Conservation (phyloP, 1,139 yeast species). For the Kluyveromyces sp. region DNA sequence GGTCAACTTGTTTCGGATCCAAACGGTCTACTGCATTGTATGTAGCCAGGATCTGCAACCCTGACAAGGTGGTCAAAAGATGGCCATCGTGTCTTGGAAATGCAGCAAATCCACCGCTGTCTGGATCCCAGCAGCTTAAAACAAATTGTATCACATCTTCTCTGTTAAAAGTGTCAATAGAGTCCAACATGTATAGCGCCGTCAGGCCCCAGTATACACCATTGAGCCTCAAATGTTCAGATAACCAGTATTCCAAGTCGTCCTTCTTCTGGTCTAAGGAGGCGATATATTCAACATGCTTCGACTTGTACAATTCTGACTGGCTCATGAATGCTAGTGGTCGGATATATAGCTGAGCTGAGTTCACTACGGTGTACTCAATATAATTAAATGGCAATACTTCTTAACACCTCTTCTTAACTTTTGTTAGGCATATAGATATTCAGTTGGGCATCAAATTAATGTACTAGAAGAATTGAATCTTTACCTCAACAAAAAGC, state of each 20-base stretch:
- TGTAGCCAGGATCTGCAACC: slow-evolving; percentile 67
- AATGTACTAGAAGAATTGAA: not conserved
- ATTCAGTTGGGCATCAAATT: too few relatives aligned
- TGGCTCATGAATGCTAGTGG: not conserved
- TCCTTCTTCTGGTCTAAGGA: slow-evolving; percentile 44
- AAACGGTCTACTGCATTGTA: slow-evolving; percentile 50
- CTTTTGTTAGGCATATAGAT: too few relatives aligned
- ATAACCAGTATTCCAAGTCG: slow-evolving; percentile 76
- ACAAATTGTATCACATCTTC: slow-evolving; percentile 63
- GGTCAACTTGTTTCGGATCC: slow-evolving; percentile 28
- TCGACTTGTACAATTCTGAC: slow-evolving; percentile 30
- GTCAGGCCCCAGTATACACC: slow-evolving; percentile 95
- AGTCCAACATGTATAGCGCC: slow-evolving; percentile 57
- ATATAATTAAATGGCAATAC: too few relatives aligned
- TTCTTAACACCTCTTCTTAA: slow-evolving; percentile 3
- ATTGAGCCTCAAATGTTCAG: slow-evolving; percentile 83
- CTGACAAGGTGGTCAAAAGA: slow-evolving; percentile 78
- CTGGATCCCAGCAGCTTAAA: slow-evolving; percentile 53
- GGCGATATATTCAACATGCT: slow-evolving; percentile 49
- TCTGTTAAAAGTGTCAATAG: slow-evolving; percentile 50
- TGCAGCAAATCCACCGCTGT: slow-evolving; percentile 81
- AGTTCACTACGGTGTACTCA: not conserved
- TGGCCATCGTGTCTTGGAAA: slow-evolving; percentile 89
- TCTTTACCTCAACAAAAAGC: too few relatives aligned
- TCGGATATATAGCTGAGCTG: slow-evolving; percentile 5